Conservation (phyloP, 164 flowering plant genomes). For the Protea cynaroides region DNA sequence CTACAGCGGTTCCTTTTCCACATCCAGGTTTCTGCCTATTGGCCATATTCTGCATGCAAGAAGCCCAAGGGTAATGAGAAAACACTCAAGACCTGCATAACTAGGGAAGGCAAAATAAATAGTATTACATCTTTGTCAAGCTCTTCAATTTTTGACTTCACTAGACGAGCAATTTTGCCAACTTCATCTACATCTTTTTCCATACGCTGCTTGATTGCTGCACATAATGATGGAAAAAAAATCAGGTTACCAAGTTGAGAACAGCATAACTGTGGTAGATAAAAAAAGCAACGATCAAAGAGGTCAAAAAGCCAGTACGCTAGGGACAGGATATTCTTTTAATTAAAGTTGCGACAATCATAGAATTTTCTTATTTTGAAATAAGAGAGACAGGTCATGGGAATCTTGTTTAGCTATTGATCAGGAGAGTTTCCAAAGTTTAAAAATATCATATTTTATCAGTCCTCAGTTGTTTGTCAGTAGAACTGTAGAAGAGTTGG, state of each 20-base stretch:
- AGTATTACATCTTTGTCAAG: conserved; percentile 60
- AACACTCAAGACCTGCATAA: not conserved
- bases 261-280: not conserved
- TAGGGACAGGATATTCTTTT: too few species aligned
- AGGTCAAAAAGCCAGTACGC: too few species aligned
- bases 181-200: conserved; percentile 85
- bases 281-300: too few species aligned
- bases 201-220: conserved; percentile 75
- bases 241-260: not conserved
- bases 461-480: too few species aligned
- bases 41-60: conserved; percentile 52
- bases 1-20: conserved; percentile 73
- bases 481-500: too few species aligned
- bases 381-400: too few species aligned
- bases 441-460: too few species aligned
- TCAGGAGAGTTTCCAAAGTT: too few species aligned
- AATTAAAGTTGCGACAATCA: too few species aligned
- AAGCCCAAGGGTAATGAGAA: not conserved
- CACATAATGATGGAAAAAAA: not conserved
- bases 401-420: too few species aligned
- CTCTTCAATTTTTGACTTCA: conserved; percentile 61
- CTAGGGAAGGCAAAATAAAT: not conserved
- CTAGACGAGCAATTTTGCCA: conserved; percentile 49
- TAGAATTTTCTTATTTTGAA: too few species aligned
- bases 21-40: conserved; percentile 81